phyloP scores from a whole-genome alignment of 2,329 filamentous ascomycete genomes.

The Chaetomiaceae sp. region DNA sequence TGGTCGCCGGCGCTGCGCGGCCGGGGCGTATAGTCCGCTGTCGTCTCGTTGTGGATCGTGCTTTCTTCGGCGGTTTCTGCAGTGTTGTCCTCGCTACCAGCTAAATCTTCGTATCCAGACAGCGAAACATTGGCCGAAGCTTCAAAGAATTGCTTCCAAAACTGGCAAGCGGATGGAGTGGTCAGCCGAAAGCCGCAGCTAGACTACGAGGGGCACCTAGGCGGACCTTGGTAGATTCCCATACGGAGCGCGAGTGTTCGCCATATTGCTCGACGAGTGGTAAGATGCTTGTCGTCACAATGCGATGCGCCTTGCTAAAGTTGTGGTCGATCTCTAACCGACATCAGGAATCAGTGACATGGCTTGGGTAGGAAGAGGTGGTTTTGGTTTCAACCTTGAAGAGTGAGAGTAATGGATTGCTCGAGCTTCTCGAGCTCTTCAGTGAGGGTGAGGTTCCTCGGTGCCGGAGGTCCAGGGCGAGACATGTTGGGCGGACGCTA shows the following conservation, averaged over 20 bases:
- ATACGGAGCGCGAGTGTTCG: slow-evolving; percentile 87
- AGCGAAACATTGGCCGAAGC: slow-evolving; percentile 95
- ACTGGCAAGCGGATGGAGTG: slow-evolving; percentile 47
- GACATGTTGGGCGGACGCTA: slow-evolving; percentile 39
- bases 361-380: too few species aligned
- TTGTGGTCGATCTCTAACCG: slow-evolving; percentile 90
- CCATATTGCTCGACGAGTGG: slow-evolving; percentile 94
- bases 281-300: slow-evolving; percentile 89
- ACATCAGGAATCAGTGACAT: too few species aligned
- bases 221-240: slow-evolving; percentile 87
- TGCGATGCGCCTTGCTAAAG: slow-evolving; percentile 93
- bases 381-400: slow-evolving; percentile 63
- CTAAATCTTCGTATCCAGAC: slow-evolving; percentile 85
- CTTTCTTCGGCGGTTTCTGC: slow-evolving; percentile 46
- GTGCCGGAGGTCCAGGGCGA: slow-evolving; percentile 43
- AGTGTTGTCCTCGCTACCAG: slow-evolving; percentile 60
- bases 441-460: slow-evolving; percentile 67
- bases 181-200: slow-evolving; percentile 1
- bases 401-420: slow-evolving; percentile 90
- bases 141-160: slow-evolving; percentile 99
- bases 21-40: slow-evolving; percentile 36
- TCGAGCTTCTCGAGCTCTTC: slow-evolving; percentile 95
- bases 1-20: slow-evolving; percentile 33
- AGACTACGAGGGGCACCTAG: not conserved
- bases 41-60: slow-evolving; percentile 53